phyloP scores from a whole-genome alignment of 2,329 filamentous ascomycete genomes.

The Phialophora macrospora region DNA sequence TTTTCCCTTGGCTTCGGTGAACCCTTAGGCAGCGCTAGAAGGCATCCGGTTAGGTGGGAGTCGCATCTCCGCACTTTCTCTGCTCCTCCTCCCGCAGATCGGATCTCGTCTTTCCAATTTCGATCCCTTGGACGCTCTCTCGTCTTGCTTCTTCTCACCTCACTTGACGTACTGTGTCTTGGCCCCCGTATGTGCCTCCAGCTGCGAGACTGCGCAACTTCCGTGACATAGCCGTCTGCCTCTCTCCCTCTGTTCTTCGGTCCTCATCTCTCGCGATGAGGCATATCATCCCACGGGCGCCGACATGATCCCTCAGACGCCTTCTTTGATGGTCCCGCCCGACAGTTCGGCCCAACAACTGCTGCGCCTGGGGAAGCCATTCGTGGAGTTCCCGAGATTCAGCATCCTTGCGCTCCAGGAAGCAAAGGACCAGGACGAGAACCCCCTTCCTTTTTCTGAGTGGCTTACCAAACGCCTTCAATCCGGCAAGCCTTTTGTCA shows the following conservation, averaged over 20 bases:
- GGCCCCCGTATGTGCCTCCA: neutral
- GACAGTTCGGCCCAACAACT: slow-evolving; percentile 39
- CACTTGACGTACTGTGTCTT: neutral
- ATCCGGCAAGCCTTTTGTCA: slow-evolving; percentile 44
- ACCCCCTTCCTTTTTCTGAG: slow-evolving; percentile 36
- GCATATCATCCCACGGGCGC: neutral
- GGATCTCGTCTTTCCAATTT: slow-evolving; percentile 11
- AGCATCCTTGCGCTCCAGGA: slow-evolving; percentile 41
- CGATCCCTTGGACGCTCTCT: neutral
- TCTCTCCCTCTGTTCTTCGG: neutral
- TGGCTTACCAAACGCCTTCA: slow-evolving; percentile 44
- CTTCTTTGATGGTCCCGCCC: slow-evolving; percentile 36
- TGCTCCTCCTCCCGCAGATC: slow-evolving; percentile 13
- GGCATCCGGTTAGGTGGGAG: slow-evolving; percentile 6
- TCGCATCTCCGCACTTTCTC: slow-evolving; percentile 9
- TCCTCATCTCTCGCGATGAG: slow-evolving; percentile 23
- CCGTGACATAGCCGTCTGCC: neutral
- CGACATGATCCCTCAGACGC: slow-evolving; percentile 39
- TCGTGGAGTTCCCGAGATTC: slow-evolving; percentile 43
- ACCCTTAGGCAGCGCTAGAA: slow-evolving; percentile 4
- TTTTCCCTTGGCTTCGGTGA: neutral
- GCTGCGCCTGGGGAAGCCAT: slow-evolving; percentile 41
- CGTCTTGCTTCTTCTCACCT: neutral
- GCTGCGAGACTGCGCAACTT: neutral
- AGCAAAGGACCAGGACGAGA: slow-evolving; percentile 36